Conservation (phyloP, 352 stramenopile species). For the Phytophthora ramorum region DNA sequence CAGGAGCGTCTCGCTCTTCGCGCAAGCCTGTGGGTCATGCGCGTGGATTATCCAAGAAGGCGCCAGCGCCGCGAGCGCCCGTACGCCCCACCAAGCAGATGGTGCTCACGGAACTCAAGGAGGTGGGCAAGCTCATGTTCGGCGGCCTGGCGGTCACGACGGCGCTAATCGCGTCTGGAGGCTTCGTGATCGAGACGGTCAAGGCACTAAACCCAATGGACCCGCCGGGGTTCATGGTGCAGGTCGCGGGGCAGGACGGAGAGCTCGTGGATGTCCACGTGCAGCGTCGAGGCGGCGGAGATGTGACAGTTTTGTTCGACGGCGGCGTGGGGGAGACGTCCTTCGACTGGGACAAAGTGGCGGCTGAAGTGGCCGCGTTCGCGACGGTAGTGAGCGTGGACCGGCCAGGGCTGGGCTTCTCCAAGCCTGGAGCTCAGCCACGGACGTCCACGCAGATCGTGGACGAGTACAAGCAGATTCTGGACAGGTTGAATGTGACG, state of each 20-base stretch:
- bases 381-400: conserved; percentile 74
- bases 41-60: conserved; percentile 32
- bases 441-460: conserved; percentile 69
- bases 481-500: conserved; percentile 62
- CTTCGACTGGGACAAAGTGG: conserved; percentile 88
- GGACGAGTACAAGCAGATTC: conserved; percentile 66
- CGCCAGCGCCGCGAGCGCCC: conserved; percentile 14
- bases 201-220: conserved; percentile 66
- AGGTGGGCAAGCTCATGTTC: conserved; percentile 72
- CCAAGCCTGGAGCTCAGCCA: conserved; percentile 45
- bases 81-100: conserved; percentile 49
- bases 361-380: conserved; percentile 50
- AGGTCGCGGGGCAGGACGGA: conserved; percentile 50
- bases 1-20: neutral
- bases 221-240: conserved; percentile 55
- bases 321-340: conserved; percentile 83
- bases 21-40: neutral
- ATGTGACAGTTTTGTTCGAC: conserved; percentile 76
- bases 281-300: conserved; percentile 48
- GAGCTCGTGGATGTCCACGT: conserved; percentile 56
- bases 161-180: conserved; percentile 55
- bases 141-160: conserved; percentile 51
- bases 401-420: conserved; percentile 80
- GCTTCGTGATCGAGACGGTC: conserved; percentile 74
- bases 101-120: conserved; percentile 60